Evolutionary conservation across 208 protist species (phyloP), one percentile per base, ranked within the genome.

Genomic region (Crithidia acanthocephali): DNA sequence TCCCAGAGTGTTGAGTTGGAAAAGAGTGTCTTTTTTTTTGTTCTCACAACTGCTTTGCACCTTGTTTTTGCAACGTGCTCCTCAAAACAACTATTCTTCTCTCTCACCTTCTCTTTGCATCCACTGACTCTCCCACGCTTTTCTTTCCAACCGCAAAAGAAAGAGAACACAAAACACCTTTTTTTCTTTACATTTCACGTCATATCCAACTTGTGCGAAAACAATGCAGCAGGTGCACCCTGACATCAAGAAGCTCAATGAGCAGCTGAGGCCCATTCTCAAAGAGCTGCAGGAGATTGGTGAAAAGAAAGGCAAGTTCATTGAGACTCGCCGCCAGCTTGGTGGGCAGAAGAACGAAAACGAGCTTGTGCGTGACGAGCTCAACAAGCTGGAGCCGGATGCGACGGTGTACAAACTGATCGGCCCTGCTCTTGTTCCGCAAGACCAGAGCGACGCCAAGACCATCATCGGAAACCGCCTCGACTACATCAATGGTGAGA

Each of bases 341-440:
- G 91, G 89, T 40, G 91, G 90, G 1, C 97, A 98, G 67, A 94
- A 97, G 72, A 93, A 95, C 63, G 97, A 98, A 65, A 98, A 98
- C 74, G 93, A 98, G 58, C 84, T 98, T 57, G 97, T 98, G 32
- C 78, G 86, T 42, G 91, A 97, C 68, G 95, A 98, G 74, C 84
- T 98, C 40, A 93, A 96, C 58, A 84, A 90, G 23, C 71, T 98
- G 53, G 95, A 98, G 58, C 80, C 80, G 0, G 94, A 96, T 40
- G 94, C 91, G 2, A 85, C 76, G 32, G 94, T 98, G 32, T 98
- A 97, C 76, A 98, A 98, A 74, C 87, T 98, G 16, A 98, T 98
- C 59, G 97, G 97, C 15, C 95, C 97, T 33, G 97, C 91, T 23
- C 88, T 98, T 47, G 89, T 98, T 48, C 90, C 90, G 9, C 95